Percentiles rank a stretch among this genome's conserved stretches.
phyloP scores from a whole-genome alignment of 2,329 filamentous ascomycete genomes.

The Curvularia spicifera region DNA sequence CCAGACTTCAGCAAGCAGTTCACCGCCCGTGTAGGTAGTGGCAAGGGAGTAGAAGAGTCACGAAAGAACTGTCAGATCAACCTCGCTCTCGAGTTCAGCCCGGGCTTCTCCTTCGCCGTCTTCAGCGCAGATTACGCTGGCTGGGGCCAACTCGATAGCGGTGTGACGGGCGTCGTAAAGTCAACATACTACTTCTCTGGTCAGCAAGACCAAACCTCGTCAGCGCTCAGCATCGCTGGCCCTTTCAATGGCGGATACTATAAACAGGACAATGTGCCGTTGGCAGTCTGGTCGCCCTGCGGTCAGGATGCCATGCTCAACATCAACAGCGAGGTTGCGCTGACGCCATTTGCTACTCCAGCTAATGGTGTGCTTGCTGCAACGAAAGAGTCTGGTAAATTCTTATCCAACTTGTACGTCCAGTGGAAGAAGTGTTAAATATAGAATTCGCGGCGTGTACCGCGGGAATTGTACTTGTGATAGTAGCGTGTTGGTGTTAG shows the following conservation, averaged over 20 bases:
- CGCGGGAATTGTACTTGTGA: background rate
- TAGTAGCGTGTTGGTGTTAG: background rate
- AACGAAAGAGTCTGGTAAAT: slow-evolving; percentile 34
- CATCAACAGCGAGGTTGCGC: slow-evolving; percentile 39
- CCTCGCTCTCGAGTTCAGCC: slow-evolving; percentile 40
- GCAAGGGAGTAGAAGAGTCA: slow-evolving; percentile 31
- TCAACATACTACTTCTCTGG: slow-evolving; percentile 49
- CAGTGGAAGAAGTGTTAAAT: slow-evolving; percentile 45
- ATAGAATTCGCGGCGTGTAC: background rate
- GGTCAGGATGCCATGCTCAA: slow-evolving; percentile 38
- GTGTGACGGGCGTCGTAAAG: slow-evolving; percentile 45
- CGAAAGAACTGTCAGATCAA: slow-evolving; percentile 51
- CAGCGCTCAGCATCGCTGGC: slow-evolving; percentile 44
- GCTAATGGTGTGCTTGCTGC: slow-evolving; percentile 36
- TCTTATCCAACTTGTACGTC: slow-evolving; percentile 38
- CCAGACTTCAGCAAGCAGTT: slow-evolving; percentile 43
- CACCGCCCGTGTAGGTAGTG: slow-evolving; percentile 39
- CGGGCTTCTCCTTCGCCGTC: slow-evolving; percentile 48
- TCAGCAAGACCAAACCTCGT: slow-evolving; percentile 33
- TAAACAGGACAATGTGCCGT: slow-evolving; percentile 51
- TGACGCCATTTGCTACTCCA: slow-evolving; percentile 33
- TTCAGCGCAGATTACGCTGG: slow-evolving; percentile 47
- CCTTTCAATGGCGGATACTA: slow-evolving; percentile 54
- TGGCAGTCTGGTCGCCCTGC: slow-evolving; percentile 42
- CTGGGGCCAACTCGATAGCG: slow-evolving; percentile 44